Conservation (phyloP, 2,329 filamentous ascomycete species). For the Trichoderma pleuroti region DNA sequence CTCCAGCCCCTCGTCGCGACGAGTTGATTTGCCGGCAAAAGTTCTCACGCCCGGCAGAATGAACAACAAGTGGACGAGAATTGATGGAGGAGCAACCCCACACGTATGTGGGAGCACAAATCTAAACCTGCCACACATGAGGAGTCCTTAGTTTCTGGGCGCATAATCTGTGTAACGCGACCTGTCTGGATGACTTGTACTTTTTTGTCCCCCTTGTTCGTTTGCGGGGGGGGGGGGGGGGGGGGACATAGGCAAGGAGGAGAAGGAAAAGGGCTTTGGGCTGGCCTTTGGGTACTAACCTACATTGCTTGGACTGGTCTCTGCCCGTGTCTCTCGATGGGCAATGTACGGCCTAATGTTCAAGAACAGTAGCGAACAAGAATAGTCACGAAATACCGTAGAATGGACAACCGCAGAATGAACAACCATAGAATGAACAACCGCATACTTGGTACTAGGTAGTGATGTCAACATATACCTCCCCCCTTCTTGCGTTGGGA, state of each 20-base stretch:
- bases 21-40: background rate
- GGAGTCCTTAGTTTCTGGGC: background rate
- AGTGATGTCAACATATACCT: background rate
- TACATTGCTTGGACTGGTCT: background rate
- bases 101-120: background rate
- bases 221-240: background rate
- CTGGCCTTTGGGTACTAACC: background rate
- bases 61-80: background rate
- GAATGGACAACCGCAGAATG: background rate
- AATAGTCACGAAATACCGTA: too few relatives aligned
- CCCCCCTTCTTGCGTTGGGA: background rate
- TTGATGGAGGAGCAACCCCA: background rate
- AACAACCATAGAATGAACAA: background rate
- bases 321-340: background rate
- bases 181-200: background rate
- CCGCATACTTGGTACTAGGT: too few relatives aligned
- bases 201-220: background rate
- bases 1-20: background rate
- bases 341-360: background rate
- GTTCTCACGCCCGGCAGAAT: background rate
- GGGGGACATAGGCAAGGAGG: background rate
- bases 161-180: conserved; percentile 11
- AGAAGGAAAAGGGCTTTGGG: background rate
- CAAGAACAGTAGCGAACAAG: background rate
- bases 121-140: conserved; percentile 1